A percentile compares a stretch with the other conserved stretches of the same genome.
phyloP scores from a whole-genome alignment of 2,329 filamentous ascomycete species.

The Didymellaceae sp. region DNA sequence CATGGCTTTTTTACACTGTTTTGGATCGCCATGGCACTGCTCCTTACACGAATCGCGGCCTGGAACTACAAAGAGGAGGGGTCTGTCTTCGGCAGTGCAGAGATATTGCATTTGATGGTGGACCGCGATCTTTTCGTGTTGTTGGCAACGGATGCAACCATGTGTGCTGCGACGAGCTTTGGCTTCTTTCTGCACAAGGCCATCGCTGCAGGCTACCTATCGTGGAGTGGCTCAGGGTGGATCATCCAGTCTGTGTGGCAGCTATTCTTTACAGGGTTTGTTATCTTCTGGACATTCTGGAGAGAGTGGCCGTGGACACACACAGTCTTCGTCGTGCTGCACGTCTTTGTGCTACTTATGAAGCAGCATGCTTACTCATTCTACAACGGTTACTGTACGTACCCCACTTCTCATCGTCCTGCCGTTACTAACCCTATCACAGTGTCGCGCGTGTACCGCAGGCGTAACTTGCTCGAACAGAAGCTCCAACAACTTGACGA shows the following conservation, averaged over 20 bases:
- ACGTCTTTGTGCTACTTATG: slow-evolving; percentile 79
- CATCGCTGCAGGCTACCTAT: slow-evolving; percentile 64
- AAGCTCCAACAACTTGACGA: slow-evolving; percentile 65
- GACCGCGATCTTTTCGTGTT: slow-evolving; percentile 59
- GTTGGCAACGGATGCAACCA: slow-evolving; percentile 69
- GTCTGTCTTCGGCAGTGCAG: slow-evolving; percentile 71
- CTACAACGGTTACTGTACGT: slow-evolving; percentile 72
- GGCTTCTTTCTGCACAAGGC: slow-evolving; percentile 70
- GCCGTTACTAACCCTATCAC: slow-evolving; percentile 10
- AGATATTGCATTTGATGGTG: slow-evolving; percentile 75
- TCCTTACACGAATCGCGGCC: slow-evolving; percentile 70
- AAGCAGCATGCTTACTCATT: slow-evolving; percentile 83
- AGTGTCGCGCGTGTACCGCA: slow-evolving; percentile 65
- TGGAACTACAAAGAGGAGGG: slow-evolving; percentile 74
- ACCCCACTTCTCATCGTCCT: too few species aligned
- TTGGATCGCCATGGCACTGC: slow-evolving; percentile 73
- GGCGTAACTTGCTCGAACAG: slow-evolving; percentile 51
- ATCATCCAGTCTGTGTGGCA: slow-evolving; percentile 80
- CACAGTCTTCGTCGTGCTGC: slow-evolving; percentile 77
- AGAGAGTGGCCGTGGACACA: slow-evolving; percentile 85
- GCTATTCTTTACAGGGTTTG: slow-evolving; percentile 64
- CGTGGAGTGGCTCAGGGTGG: slow-evolving; percentile 74
- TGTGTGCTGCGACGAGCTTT: slow-evolving; percentile 71
- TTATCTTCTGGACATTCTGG: slow-evolving; percentile 70
- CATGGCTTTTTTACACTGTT: slow-evolving; percentile 82